Base-by-base conservation (phyloP, 305 asterid species). In the Vinca major region DNA sequence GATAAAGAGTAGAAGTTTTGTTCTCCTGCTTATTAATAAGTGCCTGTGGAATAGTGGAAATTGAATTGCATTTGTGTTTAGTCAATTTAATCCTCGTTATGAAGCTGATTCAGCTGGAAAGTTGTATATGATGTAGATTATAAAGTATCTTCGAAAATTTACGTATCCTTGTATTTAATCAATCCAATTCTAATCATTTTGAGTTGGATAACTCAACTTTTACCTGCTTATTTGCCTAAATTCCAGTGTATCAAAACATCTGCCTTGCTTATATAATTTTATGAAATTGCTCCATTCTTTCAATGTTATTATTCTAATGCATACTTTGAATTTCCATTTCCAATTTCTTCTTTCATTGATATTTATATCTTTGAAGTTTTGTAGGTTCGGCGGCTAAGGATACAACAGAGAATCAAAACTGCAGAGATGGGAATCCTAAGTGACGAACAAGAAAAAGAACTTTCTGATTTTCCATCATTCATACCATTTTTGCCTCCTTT, bases 401-500 rank as follows among this genome's bases (percentile, higher is more conserved):
- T 89, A 80, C 96, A 86, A 47, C 91, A 87, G 70, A 77, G 91
- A 76, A 77, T 92, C 21, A 92, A 82, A 76, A 83, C 55, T 62
- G 78, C 80, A 7, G 98, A 92, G 82, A 89, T 86, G 51, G 97
- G 97, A 69, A 84, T 89, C 50, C 57, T 48, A 57, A 81, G 79
- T 56, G 95, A 90, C 5, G 84, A 80, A 66, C 87, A 77, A 74
- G 96, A 86, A 72, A 85, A 85, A 63, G 97, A 92, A 75, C 90
- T 92, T 76, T 96, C 96, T 62, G 79, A 80, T 79, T 92, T 88
- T 75, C 98, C 97, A 62, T 92, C 98, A 2, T 92, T 86, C 75
- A 92, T 92, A 74, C 98, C 98, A 0, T 92, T 92, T 84, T 81
- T 92, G 85, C 98, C 98, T 64, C 98, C 97, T 63, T 55, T 92